Evolutionary conservation across 768 basidiomycete species (phyloP), one percentile per base, ranked within the genome.

Genomic region (Russula sp.): DNA sequence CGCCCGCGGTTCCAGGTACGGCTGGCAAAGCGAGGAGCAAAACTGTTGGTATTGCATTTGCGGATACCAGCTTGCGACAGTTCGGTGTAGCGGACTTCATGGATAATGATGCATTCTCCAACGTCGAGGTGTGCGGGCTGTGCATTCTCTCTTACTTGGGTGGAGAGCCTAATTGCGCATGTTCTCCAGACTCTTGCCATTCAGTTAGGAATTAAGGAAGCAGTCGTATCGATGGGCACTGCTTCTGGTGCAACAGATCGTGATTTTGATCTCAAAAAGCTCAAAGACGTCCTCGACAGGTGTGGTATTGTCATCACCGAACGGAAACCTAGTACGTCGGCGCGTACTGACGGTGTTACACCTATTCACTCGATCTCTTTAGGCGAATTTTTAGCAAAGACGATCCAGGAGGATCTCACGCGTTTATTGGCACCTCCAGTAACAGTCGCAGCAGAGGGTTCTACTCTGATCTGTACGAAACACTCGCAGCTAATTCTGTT

Each of bases 181-280:
- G 13, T 49, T 45, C 13, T 29, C 8, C 68, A 98, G 96, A 93
- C 93, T 2, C 81, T 98, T 38, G 76, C 98, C 39, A 98, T 98
- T 61, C 97, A 99, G 71, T 82, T 98, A 2, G 94, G 93, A 0
- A 91, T 93, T n/a, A 98, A 98, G 71, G 97, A 99, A 73, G 93
- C 93, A 3, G 80, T 98, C 57, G 77, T 98, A 45, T 79, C 88
- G 2, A 83, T 83, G 0, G 87, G 87, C n/a, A 88, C 89, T 6
- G 75, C 76, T 0, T 80, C 83, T 42, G 88, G 87, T 0, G 84
- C 76, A 2, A 88, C 88, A 0, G 88, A 90, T 70, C 83, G 88
- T 29, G 93, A 98, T 69, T 77, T 94, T 58, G 96, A 98, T 66
- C 75, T 97, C 39, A 85, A 86, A 66, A 97, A 96, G 72, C 77